These are phyloP conservation scores for Helianthus annuus DNA, from an alignment of 129 eudicot genomes.

Conservation along the genomic window DNA sequence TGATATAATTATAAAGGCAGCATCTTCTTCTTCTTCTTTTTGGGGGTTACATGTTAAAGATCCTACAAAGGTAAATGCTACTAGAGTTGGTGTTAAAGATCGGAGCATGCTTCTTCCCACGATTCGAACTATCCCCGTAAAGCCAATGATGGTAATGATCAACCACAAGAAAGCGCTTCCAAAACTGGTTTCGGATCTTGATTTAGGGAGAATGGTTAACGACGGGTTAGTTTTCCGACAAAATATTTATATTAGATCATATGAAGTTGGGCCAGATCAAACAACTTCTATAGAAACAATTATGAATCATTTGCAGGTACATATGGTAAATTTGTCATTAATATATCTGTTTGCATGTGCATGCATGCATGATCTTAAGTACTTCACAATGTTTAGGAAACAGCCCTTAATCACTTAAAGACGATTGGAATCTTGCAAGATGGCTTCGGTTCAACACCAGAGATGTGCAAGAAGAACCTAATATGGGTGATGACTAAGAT, in stretches of 20 bases:
- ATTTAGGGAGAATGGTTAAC: conserved; percentile 66
- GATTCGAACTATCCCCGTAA: conserved; percentile 54
- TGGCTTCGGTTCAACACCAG: conserved; percentile 85
- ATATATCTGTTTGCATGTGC: neutral
- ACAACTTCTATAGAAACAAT: conserved; percentile 77
- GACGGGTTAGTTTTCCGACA: conserved; percentile 72
- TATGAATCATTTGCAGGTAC: conserved; percentile 93
- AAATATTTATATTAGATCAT: conserved; percentile 73
- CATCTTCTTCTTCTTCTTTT: conserved; percentile 9
- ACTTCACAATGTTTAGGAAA: conserved; percentile 51
- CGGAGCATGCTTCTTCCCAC: conserved; percentile 83
- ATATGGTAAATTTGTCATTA: neutral
- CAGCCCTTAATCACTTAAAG: conserved; percentile 72
- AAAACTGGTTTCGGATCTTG: conserved; percentile 57
- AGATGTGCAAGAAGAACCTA: conserved; percentile 72
- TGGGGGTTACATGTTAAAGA: conserved; percentile 55
- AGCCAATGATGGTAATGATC: conserved; percentile 86
- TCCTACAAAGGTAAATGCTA: conserved; percentile 63
- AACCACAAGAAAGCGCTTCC: conserved; percentile 66
- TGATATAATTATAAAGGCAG: neutral
- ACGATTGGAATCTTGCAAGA: conserved; percentile 60
- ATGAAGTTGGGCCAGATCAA: conserved; percentile 86
- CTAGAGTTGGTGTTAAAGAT: conserved; percentile 50
- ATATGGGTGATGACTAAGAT: conserved; percentile 80
- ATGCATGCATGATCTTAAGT: neutral